Percentiles rank a stretch among this genome's conserved stretches.
phyloP scores from a whole-genome alignment of 371 early-diverging fungal genomes.

The Zopfochytrium polystomum region DNA sequence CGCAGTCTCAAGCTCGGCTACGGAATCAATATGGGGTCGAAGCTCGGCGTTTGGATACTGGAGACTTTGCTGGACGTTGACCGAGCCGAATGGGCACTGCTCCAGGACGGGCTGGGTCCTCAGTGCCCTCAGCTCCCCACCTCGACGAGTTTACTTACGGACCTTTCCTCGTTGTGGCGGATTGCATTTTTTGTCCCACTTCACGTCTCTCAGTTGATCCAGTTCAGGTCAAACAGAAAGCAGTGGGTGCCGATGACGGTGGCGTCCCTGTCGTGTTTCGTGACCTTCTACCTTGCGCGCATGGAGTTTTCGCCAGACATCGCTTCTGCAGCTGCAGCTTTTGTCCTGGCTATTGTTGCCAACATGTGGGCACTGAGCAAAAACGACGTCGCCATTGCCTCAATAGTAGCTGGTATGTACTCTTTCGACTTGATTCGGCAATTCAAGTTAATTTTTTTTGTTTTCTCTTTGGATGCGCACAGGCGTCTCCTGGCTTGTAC shows the following conservation, averaged over 20 bases:
- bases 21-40: constrained; percentile 16
- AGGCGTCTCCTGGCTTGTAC: constrained; percentile 21
- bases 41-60: constrained; percentile 14
- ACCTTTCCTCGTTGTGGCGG: background rate
- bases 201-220: constrained; percentile 3
- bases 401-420: constrained; percentile 9
- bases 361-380: constrained; percentile 11
- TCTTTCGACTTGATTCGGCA: no score
- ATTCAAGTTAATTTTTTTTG: no score
- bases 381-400: constrained; percentile 19
- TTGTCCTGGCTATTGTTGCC: constrained; percentile 17
- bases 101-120: constrained; percentile 1
- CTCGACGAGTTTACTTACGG: background rate
- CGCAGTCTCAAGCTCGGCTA: constrained; percentile 21
- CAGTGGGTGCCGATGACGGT: constrained; percentile 15
- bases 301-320: constrained; percentile 8
- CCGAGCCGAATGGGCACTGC: constrained; percentile 7
- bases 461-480: no score
- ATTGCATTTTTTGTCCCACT: constrained; percentile 1
- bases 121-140: background rate
- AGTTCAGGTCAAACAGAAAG: background rate
- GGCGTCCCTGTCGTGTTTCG: constrained; percentile 13
- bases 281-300: background rate
- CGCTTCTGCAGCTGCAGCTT: constrained; percentile 17
- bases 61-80: background rate